Evolutionary conservation across 1,139 yeast species (phyloP).

Genomic region (Geotrichum macrosporum): DNA sequence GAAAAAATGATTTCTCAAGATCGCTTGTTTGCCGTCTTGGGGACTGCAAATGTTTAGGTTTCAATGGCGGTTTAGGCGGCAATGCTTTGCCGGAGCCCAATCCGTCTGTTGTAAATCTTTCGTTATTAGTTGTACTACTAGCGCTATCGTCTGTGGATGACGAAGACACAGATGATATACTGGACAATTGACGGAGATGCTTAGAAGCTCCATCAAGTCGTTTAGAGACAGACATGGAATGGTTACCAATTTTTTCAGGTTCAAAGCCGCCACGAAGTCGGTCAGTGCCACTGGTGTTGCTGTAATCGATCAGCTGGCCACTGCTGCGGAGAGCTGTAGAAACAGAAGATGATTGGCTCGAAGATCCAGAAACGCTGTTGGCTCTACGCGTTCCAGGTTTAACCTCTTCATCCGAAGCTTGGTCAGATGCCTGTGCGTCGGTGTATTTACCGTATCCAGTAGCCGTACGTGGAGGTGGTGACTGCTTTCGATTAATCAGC

Average conservation of each 20-base stretch:
- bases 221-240: no score
- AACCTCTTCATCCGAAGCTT: neutral
- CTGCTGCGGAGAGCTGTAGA: no score
- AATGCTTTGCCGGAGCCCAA: slow-evolving; percentile 7
- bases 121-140: slow-evolving; percentile 20
- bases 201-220: slow-evolving; percentile 53
- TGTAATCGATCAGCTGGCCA: no score
- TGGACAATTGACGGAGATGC: slow-evolving; percentile 29
- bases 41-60: slow-evolving; percentile 52
- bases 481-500: slow-evolving; percentile 45
- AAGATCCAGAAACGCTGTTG: neutral
- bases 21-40: slow-evolving; percentile 22
- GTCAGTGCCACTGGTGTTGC: no score
- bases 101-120: no score
- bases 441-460: slow-evolving; percentile 73
- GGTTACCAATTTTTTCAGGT: neutral
- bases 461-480: slow-evolving; percentile 56
- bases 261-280: no score
- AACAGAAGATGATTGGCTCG: no score
- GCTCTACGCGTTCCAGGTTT: neutral
- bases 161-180: slow-evolving; percentile 28
- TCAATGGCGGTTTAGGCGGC: slow-evolving; percentile 53
- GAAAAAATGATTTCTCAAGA: neutral
- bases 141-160: slow-evolving; percentile 19
- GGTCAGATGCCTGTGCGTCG: slow-evolving; percentile 35